Conservation (phyloP, 331 rosid species). For the Acacia concinna region DNA sequence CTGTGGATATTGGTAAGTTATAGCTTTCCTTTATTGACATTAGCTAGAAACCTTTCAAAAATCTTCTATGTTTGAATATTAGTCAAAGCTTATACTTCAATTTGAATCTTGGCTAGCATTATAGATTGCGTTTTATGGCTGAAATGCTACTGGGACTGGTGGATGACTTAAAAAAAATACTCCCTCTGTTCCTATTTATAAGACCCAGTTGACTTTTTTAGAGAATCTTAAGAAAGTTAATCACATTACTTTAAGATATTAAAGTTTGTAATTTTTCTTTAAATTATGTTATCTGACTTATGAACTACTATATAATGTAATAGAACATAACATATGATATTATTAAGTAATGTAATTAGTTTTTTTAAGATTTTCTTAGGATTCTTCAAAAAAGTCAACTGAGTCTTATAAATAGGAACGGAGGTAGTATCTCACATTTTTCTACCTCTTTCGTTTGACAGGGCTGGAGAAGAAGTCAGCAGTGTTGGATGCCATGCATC, state of each 20-base stretch:
- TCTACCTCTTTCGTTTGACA: conserved; percentile 25
- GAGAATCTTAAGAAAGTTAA: too few relatives aligned
- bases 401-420: too few relatives aligned
- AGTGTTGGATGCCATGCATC: conserved; percentile 70
- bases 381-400: too few relatives aligned
- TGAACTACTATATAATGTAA: too few relatives aligned
- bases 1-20: conserved; percentile 83
- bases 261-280: too few relatives aligned
- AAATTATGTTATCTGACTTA: too few relatives aligned
- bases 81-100: not conserved
- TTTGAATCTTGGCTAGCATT: not conserved
- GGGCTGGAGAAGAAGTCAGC: conserved; percentile 93
- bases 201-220: too few relatives aligned
- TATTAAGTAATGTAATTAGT: too few relatives aligned
- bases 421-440: not conserved
- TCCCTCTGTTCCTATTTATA: too few relatives aligned
- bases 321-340: too few relatives aligned
- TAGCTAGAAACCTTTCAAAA: not conserved
- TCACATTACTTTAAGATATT: too few relatives aligned
- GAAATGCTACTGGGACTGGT: not conserved
- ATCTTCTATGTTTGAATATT: not conserved
- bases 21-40: conserved; percentile 14
- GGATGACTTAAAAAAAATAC: not conserved
- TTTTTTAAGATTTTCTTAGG: too few relatives aligned
- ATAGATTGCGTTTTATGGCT: not conserved